These are phyloP conservation scores for Striga asiatica DNA, from an alignment of 257 asterid species.

Conservation along the genomic window DNA sequence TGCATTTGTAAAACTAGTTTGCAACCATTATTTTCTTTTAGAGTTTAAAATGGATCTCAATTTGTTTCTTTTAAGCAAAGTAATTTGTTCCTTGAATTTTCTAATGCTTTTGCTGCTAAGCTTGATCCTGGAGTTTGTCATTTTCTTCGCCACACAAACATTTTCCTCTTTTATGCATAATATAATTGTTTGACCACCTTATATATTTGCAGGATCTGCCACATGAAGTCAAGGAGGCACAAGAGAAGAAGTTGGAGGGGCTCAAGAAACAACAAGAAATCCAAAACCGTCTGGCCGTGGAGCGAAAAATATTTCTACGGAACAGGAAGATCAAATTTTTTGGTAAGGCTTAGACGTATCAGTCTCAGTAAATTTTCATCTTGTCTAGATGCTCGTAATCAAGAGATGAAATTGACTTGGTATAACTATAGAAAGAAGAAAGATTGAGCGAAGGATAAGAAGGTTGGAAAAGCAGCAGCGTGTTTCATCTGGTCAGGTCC, in stretches of 20 bases:
- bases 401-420: too few relatives aligned
- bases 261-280: slow-evolving; percentile 79
- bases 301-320: slow-evolving; percentile 60
- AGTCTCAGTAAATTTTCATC: too few relatives aligned
- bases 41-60: background rate
- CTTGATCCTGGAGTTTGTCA: slow-evolving; percentile 5
- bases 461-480: slow-evolving; percentile 87
- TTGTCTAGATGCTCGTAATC: too few relatives aligned
- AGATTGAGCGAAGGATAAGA: slow-evolving; percentile 69
- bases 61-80: background rate
- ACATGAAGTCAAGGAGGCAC: slow-evolving; percentile 58
- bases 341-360: slow-evolving; percentile 55
- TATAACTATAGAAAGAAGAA: slow-evolving; percentile 93
- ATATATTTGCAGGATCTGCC: slow-evolving; percentile 69
- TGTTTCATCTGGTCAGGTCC: slow-evolving; percentile 45
- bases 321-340: slow-evolving; percentile 70
- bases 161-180: background rate
- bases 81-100: background rate
- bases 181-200: background rate
- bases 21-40: background rate
- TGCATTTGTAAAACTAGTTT: background rate
- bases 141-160: background rate
- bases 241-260: slow-evolving; percentile 66
- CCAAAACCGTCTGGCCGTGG: slow-evolving; percentile 64
- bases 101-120: background rate